Evolutionary conservation across 129 eudicot species (phyloP), one percentile per base, ranked within the genome.

Genomic region (Artemisia tridentata): DNA sequence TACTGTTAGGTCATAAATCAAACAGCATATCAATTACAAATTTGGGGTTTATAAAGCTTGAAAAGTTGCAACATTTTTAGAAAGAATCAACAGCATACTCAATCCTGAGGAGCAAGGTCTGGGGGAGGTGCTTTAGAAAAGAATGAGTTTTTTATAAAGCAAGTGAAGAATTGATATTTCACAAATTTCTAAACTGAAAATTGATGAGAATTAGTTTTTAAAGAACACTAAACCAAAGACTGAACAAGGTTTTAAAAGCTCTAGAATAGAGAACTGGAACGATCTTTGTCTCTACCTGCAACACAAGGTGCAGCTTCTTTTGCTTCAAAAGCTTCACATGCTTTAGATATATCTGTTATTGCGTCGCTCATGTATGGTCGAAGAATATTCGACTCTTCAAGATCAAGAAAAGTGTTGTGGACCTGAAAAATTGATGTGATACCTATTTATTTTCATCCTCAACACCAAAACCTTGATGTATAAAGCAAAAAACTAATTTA

Each of bases 291-390:
- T 38, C 11, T 88, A 93, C 98, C 96, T 62, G 91, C 87, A 77
- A 90, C 60, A 8, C 90, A 79, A 64, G 98, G 98, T 19, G 92
- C 97, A 10, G 90, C 82, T 76, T 92, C 98, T 82, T 92, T 89
- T 41, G 78, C 92, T 87, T 93, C 98, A 82, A 90, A 90, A 67
- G 90, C 89, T 86, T 85, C 97, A 80, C 90, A 80, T 67, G 91
- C 96, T 78, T 78, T 85, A 69, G 97, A 85, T 77, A 93, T 75
- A 75, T 90, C 96, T 78, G 77, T 84, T 73, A 93, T 84, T 71
- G 98, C 91, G 81, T 85, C 92, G 71, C 76, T 83, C 96, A 90
- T 87, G 79, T 79, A 87, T 6, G 97, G 84, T 23, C 80, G 79
- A 50, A 93, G 97, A 62, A 93, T 85, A 79, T 93, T 89, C 21